Percentiles rank a stretch among this genome's conserved stretches.
phyloP scores from a whole-genome alignment of 2,329 filamentous ascomycete genomes.

The Fusarium oxysporum region DNA sequence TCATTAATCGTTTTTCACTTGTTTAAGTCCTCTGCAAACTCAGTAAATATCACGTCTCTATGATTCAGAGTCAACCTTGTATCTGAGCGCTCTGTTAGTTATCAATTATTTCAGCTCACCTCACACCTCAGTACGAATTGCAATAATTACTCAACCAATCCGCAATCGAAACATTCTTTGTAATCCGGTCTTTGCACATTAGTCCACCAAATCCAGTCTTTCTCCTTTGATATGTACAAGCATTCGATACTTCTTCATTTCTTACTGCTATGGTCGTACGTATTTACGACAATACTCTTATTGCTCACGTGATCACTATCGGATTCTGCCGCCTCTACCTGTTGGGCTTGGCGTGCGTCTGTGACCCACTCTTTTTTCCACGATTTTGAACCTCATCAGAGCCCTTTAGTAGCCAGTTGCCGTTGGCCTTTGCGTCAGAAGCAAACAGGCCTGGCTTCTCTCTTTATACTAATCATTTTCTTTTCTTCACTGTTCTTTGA shows the following conservation, averaged over 20 bases:
- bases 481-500: conserved; percentile 17
- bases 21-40: neutral
- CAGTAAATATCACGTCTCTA: neutral
- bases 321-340: neutral
- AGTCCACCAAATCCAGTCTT: neutral
- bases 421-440: conserved; percentile 37
- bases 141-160: neutral
- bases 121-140: neutral
- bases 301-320: conserved; percentile 17
- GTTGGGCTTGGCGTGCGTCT: conserved; percentile 3
- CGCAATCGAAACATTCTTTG: neutral
- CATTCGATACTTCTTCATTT: neutral
- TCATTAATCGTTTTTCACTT: neutral
- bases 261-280: neutral
- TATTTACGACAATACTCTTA: neutral
- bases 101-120: neutral
- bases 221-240: neutral
- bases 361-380: conserved; percentile 42
- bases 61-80: neutral
- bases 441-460: conserved; percentile 33
- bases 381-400: conserved; percentile 45
- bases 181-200: neutral
- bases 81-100: neutral
- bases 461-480: conserved; percentile 24
- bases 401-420: conserved; percentile 16